Percentiles rank a stretch among this genome's conserved stretches.
Conservation (phyloP, 306 rosid species). For the Vigna nakashimae region DNA sequence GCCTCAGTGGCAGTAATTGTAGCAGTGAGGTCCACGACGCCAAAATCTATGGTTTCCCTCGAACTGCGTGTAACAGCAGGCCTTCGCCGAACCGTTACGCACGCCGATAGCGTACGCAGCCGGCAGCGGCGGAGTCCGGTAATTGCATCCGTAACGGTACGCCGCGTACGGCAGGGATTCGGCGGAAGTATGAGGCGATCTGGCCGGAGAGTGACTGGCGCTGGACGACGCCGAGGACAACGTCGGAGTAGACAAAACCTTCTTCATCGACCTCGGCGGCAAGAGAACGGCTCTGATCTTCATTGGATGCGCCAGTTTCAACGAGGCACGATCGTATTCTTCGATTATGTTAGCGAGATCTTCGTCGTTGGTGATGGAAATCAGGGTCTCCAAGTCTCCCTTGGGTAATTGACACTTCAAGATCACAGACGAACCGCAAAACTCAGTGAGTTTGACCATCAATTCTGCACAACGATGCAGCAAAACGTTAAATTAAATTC, state of each 20-base stretch:
- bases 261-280: constrained; percentile 59
- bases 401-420: constrained; percentile 74
- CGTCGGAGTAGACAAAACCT: constrained; percentile 62
- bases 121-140: constrained; percentile 37
- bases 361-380: constrained; percentile 72
- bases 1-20: constrained; percentile 50
- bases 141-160: constrained; percentile 32
- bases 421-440: constrained; percentile 74
- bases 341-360: constrained; percentile 72
- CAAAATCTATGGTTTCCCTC: constrained; percentile 51
- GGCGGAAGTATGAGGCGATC: constrained; percentile 52
- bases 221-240: constrained; percentile 50
- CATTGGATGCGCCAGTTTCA: constrained; percentile 51
- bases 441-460: constrained; percentile 73
- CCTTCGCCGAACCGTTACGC: constrained; percentile 48
- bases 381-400: constrained; percentile 86
- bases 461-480: constrained; percentile 54
- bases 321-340: constrained; percentile 73
- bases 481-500: not conserved
- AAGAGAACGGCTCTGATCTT: constrained; percentile 75
- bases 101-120: constrained; percentile 26
- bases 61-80: constrained; percentile 40
- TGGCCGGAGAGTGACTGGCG: constrained; percentile 48
- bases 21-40: constrained; percentile 46
- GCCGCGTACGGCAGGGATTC: constrained; percentile 49